Conservation (phyloP, 2,329 filamentous ascomycete species). For the Ascomycota sp. region DNA sequence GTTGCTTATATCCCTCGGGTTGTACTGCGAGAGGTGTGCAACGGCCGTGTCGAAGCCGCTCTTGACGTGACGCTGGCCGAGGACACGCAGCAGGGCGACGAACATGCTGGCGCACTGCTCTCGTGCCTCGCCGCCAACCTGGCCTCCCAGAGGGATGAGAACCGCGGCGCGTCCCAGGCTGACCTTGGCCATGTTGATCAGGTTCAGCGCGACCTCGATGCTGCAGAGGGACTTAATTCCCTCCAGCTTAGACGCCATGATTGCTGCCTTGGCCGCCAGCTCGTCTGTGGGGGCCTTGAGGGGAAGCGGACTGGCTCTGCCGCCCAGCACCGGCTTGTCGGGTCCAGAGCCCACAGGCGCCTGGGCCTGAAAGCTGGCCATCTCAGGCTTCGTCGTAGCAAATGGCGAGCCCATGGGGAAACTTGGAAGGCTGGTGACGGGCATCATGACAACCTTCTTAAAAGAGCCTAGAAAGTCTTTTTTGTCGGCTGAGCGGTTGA, state of each 20-base stretch:
- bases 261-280: slow-evolving; percentile 84
- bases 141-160: slow-evolving; percentile 60
- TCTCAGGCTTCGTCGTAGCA: slow-evolving; percentile 6
- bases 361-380: too few species aligned
- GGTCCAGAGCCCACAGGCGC: slow-evolving; percentile 19
- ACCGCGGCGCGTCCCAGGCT: slow-evolving; percentile 68
- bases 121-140: slow-evolving; percentile 59
- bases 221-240: slow-evolving; percentile 90
- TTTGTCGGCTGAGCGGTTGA: slow-evolving; percentile 86
- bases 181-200: slow-evolving; percentile 74
- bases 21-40: slow-evolving; percentile 72
- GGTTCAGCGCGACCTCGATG: slow-evolving; percentile 75
- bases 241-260: slow-evolving; percentile 86
- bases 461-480: slow-evolving; percentile 90
- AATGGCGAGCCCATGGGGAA: slow-evolving; percentile 39
- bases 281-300: slow-evolving; percentile 64
- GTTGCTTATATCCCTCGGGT: slow-evolving; percentile 59
- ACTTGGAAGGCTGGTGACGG: slow-evolving; percentile 67
- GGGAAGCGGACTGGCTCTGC: slow-evolving; percentile 21
- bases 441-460: slow-evolving; percentile 98
- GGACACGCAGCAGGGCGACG: slow-evolving; percentile 56
- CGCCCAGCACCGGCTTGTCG: slow-evolving; percentile 22
- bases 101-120: slow-evolving; percentile 85
- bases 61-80: slow-evolving; percentile 73
- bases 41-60: slow-evolving; percentile 87